Base-by-base conservation (phyloP, 2,329 filamentous ascomycete genomes). In the Hypoxylon sp. region DNA sequence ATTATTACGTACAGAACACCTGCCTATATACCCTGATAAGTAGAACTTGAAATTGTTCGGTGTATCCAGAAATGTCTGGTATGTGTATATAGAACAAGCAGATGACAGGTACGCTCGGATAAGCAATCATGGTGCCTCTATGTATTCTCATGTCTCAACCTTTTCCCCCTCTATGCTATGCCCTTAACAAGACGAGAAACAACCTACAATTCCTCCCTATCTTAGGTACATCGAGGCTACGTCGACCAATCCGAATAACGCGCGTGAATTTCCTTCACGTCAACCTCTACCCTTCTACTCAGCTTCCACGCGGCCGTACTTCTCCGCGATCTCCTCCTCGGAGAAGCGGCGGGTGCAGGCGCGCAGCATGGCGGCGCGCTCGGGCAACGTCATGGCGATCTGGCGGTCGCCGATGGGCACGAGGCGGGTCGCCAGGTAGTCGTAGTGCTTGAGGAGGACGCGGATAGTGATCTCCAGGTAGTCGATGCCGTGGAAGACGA, bases 401-500 rank as follows among this genome's bases (percentile, higher is more conserved):
- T 94, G 91, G 1, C 39, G 53, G 17, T 87, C 82, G 0, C 90
- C 90, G 39, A 94, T 89, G 0, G 91, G 91, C 13, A 94, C 89
- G 49, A 94, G 74, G 64, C 90, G 89, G 56, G 81, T 82, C 1
- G 91, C 91, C 8, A 94, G 82, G 55, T 88, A 80, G 50, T 82
- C 79, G 70, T 94, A 94, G 73, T 94, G 87, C 75, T 92, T 92
- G 62, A 82, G 81, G 71, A 94, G 72, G 17, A 94, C 77, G 44
- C 84, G 84, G 32, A 91, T 75, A 0, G 91, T 92, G 64, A 94
- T 86, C 82, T 92, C 89, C 53, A 94, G 79, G 74, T 92, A 94
- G 76, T 94, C 91, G 70, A 94, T 92, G 71, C 93, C 89, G 75
- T 90, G 88, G 73, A 94, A 94, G 5, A 93, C 89, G 6, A 94